Percentiles rank a stretch among this genome's conserved stretches.
Evolutionary conservation across 2,329 filamentous ascomycete genomes (phyloP).

Genomic region (Fusarium avenaceum): DNA sequence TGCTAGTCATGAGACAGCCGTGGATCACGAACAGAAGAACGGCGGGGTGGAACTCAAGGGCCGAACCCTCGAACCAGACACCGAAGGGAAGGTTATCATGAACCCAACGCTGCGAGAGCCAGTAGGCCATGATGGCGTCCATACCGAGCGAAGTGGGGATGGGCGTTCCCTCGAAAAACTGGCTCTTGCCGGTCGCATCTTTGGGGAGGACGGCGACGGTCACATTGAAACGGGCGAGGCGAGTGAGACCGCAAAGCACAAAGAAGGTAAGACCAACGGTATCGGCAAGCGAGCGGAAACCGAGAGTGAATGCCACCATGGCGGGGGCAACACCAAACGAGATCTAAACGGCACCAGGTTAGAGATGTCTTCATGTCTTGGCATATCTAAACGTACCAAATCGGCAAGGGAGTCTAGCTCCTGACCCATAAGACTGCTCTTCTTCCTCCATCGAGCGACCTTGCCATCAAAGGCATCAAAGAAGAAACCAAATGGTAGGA

Average conservation of each 20-base stretch:
- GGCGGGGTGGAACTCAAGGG: constrained; percentile 86
- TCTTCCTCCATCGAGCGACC: constrained; percentile 95
- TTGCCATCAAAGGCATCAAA: constrained; percentile 99
- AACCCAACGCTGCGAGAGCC: constrained; percentile 85
- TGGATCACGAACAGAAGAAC: constrained; percentile 87
- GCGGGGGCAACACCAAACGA: constrained; percentile 96
- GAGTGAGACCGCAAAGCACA: constrained; percentile 92
- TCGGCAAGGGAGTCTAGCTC: constrained; percentile 97
- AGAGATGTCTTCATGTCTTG: constrained; percentile 8
- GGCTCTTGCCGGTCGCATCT: constrained; percentile 89
- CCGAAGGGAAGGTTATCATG: constrained; percentile 84
- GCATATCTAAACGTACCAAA: constrained; percentile 71
- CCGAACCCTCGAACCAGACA: constrained; percentile 73
- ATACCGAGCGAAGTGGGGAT: constrained; percentile 91
- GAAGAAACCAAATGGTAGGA: constrained; percentile 94
- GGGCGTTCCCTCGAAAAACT: constrained; percentile 97
- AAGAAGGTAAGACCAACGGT: constrained; percentile 87
- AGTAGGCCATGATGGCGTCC: constrained; percentile 88
- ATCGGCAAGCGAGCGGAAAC: constrained; percentile 86
- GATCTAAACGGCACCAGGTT: constrained; percentile 69
- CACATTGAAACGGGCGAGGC: constrained; percentile 97
- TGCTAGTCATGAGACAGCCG: constrained; percentile 94
- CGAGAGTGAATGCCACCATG: constrained; percentile 87
- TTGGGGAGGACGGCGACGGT: constrained; percentile 91
- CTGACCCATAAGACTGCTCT: constrained; percentile 97